Evolutionary conservation across 2,329 filamentous ascomycete species (phyloP).

Genomic region (Ascosphaera pollenicola): DNA sequence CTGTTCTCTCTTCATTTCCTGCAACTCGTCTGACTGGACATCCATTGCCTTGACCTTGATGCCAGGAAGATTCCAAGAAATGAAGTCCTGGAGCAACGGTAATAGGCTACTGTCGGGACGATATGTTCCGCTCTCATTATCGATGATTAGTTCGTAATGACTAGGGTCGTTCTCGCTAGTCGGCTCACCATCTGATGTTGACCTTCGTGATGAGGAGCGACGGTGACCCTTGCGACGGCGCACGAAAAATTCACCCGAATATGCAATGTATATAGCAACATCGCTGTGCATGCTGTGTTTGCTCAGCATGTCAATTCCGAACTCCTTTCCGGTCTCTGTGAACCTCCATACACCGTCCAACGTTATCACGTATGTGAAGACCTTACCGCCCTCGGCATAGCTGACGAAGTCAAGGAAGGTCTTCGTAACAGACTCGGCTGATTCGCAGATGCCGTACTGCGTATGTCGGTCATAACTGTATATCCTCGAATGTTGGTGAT

Average conservation of each 20-base stretch:
- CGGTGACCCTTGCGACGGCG: slow-evolving; percentile 37
- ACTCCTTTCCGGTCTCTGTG: slow-evolving; percentile 89
- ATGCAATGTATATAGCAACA: slow-evolving; percentile 77
- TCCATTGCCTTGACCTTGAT: slow-evolving; percentile 52
- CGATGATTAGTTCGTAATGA: slow-evolving; percentile 70
- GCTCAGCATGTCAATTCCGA: slow-evolving; percentile 75
- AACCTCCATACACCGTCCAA: slow-evolving; percentile 73
- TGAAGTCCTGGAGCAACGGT: slow-evolving; percentile 45
- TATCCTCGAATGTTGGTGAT: slow-evolving; percentile 71
- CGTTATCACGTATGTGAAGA: slow-evolving; percentile 83
- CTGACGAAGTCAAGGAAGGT: slow-evolving; percentile 74
- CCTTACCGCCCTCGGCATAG: slow-evolving; percentile 62
- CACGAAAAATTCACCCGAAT: slow-evolving; percentile 82
- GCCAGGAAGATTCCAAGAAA: slow-evolving; percentile 53
- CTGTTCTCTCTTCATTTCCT: slow-evolving; percentile 55
- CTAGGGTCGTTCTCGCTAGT: slow-evolving; percentile 17
- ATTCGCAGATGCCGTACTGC: slow-evolving; percentile 41
- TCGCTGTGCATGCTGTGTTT: slow-evolving; percentile 97
- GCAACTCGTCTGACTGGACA: slow-evolving; percentile 50
- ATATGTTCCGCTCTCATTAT: slow-evolving; percentile 91
- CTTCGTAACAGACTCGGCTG: slow-evolving; percentile 42
- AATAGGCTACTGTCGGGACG: slow-evolving; percentile 61
- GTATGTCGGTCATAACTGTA: slow-evolving; percentile 74
- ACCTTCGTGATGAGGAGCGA: slow-evolving; percentile 5
- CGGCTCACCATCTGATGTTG: slow-evolving; percentile 6